Evolutionary conservation across 768 basidiomycete genomes (phyloP).

Genomic region (Podaxis pistillaris): DNA sequence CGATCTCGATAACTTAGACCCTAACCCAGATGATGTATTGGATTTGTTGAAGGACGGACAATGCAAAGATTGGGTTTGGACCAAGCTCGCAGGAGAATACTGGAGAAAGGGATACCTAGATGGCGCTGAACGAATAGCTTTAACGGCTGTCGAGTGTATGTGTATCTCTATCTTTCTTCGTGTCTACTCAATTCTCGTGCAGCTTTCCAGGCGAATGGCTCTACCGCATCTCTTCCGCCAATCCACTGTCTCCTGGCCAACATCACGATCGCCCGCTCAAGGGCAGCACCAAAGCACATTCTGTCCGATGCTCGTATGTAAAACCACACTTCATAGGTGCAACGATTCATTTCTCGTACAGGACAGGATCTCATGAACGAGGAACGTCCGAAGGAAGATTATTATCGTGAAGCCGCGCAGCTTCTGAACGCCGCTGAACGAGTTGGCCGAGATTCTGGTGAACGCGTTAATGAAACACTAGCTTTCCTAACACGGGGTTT

Average conservation of each 20-base stretch:
- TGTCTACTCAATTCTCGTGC: conserved; percentile 17
- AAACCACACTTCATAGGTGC: neutral
- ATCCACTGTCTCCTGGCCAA: conserved; percentile 84
- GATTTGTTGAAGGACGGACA: conserved; percentile 71
- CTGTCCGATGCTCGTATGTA: conserved; percentile 71
- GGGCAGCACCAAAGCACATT: conserved; percentile 80
- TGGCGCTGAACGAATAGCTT: conserved; percentile 75
- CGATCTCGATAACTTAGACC: conserved; percentile 84
- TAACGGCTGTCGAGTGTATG: conserved; percentile 65
- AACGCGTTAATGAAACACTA: conserved; percentile 52
- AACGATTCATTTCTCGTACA: conserved; percentile 23
- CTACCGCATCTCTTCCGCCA: conserved; percentile 56
- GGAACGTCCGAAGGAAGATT: conserved; percentile 65
- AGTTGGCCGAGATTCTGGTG: conserved; percentile 56
- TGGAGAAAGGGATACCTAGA: conserved; percentile 76
- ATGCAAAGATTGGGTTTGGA: conserved; percentile 75
- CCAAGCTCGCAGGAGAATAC: conserved; percentile 83
- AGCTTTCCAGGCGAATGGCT: conserved; percentile 55
- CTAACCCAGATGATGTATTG: conserved; percentile 71
- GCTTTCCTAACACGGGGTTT: conserved; percentile 67
- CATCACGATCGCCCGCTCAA: conserved; percentile 76
- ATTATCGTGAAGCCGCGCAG: conserved; percentile 66
- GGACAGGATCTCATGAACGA: conserved; percentile 63
- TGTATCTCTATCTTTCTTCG: conserved; percentile 15
- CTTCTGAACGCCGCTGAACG: conserved; percentile 62